Evolutionary conservation across 2,329 filamentous ascomycete species (phyloP), one percentile per base, ranked within the genome.

Genomic region (Cladosporium colombiae): DNA sequence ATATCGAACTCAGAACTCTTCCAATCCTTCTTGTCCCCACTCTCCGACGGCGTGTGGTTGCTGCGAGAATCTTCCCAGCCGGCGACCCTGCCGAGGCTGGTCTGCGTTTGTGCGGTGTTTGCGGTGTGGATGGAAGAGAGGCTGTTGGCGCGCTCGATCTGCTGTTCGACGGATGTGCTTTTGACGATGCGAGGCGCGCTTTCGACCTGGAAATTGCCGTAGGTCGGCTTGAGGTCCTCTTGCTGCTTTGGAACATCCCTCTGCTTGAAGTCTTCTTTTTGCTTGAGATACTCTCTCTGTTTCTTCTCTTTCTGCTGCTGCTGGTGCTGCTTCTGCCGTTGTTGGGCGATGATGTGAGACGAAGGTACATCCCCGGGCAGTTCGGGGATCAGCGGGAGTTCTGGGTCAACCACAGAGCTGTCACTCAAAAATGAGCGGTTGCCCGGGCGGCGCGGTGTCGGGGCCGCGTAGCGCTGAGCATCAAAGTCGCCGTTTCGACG

Each of bases 1-100:
- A 71, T 78, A 63, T 81, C 78, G 53, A 74, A 78, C n/a, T 75
- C 74, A 58, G 78, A 80, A 35, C 77, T 73, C 44, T 72, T 76
- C 78, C 78, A 81, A 5, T 62, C 60, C 16, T 44, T n/a, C 4
- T 29, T 33, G n/a, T 49, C 33, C 25, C 31, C 49, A 59, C 29
- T 37, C 11, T 66, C 70, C 29, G 55, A 66, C 2, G 71, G 67
- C 0, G 72, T 74, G 52, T 70, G 73, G 57, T 72, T 70, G 29
- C 68, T 70, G 2, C 52, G 64, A 11, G 49, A 59, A 31, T 70
- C 68, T 46, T 71, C 73, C 18, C 65, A 67, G 44, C 53, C 63
- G 21, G 65, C 64, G 2, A 31, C 37, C n/a, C 18, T 33, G 66
- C 65, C 65, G 33, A n/a, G 49, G 21, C 49, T 40, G 52, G 33